phyloP scores from a whole-genome alignment of 2,329 filamentous ascomycete species.

The Parascedosporium putredinis region DNA sequence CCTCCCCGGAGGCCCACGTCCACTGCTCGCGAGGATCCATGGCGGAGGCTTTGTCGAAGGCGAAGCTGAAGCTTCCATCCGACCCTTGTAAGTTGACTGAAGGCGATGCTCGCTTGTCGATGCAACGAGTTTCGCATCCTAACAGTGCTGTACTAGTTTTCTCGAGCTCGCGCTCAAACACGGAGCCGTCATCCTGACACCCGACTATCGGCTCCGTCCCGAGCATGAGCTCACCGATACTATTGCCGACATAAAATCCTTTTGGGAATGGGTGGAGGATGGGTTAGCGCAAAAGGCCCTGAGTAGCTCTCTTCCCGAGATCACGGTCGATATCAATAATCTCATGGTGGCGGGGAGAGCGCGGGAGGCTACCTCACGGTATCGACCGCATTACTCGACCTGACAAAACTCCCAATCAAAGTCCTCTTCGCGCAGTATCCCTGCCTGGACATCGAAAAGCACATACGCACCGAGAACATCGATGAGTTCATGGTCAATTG shows the following conservation, averaged over 20 bases:
- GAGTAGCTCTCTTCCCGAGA: not conserved
- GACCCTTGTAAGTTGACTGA: slow-evolving; percentile 1
- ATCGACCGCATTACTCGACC: not conserved
- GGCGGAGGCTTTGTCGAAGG: slow-evolving; percentile 2
- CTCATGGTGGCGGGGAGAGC: slow-evolving; percentile 6
- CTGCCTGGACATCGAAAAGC: not conserved
- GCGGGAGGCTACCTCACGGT: not conserved
- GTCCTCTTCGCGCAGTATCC: slow-evolving; percentile 4
- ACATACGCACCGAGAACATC: not conserved
- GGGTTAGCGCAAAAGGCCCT: not conserved
- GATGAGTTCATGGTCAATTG: not conserved
- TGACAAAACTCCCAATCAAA: not conserved
- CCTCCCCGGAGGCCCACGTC: not conserved
- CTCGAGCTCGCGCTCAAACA: slow-evolving; percentile 3
- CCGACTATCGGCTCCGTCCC: slow-evolving; percentile 4
- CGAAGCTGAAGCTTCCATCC: slow-evolving; percentile 5
- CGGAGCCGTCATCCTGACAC: not conserved
- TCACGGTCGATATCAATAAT: not conserved
- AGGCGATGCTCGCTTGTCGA: no score
- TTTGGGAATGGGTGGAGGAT: slow-evolving; percentile 4
- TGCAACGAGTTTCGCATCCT: no score
- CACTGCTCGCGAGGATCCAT: not conserved
- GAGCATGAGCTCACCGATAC: not conserved
- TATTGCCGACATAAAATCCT: not conserved
- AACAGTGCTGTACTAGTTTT: no score